A percentile compares a stretch with the other conserved stretches of the same genome.
phyloP scores from a whole-genome alignment of 1,284 basidiomycete species.

The Ceratobasidium sp. region DNA sequence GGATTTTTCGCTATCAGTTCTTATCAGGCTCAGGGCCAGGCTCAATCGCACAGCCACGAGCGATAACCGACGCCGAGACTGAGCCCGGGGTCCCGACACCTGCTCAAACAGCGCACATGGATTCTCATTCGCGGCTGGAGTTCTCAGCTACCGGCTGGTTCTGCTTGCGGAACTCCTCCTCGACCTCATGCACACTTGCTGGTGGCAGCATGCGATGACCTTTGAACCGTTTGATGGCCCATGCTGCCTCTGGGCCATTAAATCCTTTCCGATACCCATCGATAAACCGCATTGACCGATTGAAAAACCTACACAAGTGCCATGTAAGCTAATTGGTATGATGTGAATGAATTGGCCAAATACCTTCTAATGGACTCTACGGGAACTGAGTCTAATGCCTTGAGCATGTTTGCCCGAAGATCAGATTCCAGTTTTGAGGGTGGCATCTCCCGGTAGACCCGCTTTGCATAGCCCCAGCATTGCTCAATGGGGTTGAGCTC shows the following conservation, averaged over 20 bases:
- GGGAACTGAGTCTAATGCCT: slow-evolving; percentile 49
- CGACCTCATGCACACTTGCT: too few species aligned
- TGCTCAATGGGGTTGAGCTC: slow-evolving; percentile 56
- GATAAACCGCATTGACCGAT: slow-evolving; percentile 15
- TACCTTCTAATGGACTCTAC: slow-evolving; percentile 49
- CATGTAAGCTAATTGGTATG: neutral
- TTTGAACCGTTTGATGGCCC: slow-evolving; percentile 20
- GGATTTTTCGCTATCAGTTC: too few species aligned
- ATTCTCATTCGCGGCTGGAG: too few species aligned
- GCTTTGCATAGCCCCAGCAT: slow-evolving; percentile 55
- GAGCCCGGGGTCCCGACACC: too few species aligned
- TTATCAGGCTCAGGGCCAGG: too few species aligned
- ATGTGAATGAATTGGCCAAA: slow-evolving; percentile 44
- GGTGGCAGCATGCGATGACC: slow-evolving; percentile 7
- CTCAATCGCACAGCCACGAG: too few species aligned
- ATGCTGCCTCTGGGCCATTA: neutral
- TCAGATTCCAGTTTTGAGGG: slow-evolving; percentile 41
- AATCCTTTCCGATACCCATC: slow-evolving; percentile 25
- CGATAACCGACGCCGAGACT: too few species aligned
- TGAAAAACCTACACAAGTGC: neutral
- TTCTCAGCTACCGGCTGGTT: too few species aligned
- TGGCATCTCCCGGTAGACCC: slow-evolving; percentile 46
- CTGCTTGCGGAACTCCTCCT: too few species aligned
- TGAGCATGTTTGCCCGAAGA: slow-evolving; percentile 46
- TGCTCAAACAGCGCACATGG: too few species aligned